Evolutionary conservation across 169 alveolate genomes (phyloP).

Genomic region (Cryptosporidium ubiquitum): DNA sequence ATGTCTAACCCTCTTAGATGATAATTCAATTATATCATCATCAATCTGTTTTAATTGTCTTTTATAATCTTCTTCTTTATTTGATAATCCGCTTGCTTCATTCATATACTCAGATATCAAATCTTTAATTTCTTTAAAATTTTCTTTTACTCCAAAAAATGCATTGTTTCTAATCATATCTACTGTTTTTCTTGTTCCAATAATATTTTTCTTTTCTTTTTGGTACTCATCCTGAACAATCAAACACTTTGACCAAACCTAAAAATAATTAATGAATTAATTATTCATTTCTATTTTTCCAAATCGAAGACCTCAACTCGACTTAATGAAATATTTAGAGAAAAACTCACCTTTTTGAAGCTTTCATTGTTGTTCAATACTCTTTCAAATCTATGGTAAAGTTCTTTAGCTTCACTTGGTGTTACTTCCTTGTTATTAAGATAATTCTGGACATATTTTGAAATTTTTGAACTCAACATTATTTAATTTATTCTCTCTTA

Average conservation of each 20-base stretch:
- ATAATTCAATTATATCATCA: background rate
- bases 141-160: background rate
- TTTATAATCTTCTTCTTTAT: background rate
- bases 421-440: slow-evolving; percentile 18
- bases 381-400: slow-evolving; percentile 41
- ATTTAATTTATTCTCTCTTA: background rate
- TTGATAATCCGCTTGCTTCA: background rate
- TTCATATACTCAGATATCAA: background rate
- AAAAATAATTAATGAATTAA: background rate
- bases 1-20: background rate
- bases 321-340: background rate
- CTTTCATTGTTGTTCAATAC: slow-evolving; percentile 30
- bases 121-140: background rate
- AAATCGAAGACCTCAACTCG: background rate
- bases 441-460: slow-evolving; percentile 35
- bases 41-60: background rate
- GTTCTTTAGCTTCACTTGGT: slow-evolving; percentile 58
- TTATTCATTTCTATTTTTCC: background rate
- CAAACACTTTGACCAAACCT: slow-evolving; percentile 16
- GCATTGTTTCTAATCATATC: background rate
- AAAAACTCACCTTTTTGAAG: slow-evolving; percentile 60
- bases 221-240: background rate
- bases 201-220: slow-evolving; percentile 3
- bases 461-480: slow-evolving; percentile 53
- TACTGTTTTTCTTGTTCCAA: background rate